A percentile compares a stretch with the other conserved stretches of the same genome.
These are phyloP conservation scores for Tetrapyrgos nigripes DNA, from an alignment of 1,284 basidiomycete genomes.

Conservation along the genomic window DNA sequence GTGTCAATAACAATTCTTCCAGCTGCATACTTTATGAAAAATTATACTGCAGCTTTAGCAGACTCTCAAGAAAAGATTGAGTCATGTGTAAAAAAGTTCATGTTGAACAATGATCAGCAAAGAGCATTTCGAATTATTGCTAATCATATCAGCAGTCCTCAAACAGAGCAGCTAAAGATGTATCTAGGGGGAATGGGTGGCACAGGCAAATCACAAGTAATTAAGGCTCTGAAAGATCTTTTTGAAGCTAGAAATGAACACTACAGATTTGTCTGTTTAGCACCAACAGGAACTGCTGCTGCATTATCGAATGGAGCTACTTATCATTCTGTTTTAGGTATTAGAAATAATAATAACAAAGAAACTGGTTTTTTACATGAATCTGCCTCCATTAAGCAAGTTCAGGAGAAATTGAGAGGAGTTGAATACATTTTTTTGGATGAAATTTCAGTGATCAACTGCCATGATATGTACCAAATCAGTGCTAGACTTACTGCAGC, in stretches of 20 bases:
- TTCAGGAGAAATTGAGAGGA: no score
- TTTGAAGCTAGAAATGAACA: no score
- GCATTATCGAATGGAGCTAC: conserved; percentile 33
- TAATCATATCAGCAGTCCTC: conserved; percentile 26
- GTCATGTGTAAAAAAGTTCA: conserved; percentile 17
- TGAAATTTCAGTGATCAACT: no score
- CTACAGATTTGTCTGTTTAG: conserved; percentile 35
- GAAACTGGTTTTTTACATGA: no score
- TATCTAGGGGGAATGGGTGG: conserved; percentile 14
- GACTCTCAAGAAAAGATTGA: neutral
- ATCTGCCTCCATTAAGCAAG: no score
- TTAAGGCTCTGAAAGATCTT: conserved; percentile 41
- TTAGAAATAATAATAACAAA: no score
- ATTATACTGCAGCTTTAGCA: neutral
- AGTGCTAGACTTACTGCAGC: no score
- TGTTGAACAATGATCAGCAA: conserved; percentile 35
- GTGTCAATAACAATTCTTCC: neutral
- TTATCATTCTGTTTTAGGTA: conserved; percentile 33
- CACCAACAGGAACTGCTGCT: conserved; percentile 39
- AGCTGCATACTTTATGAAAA: conserved; percentile 5
- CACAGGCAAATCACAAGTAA: conserved; percentile 48
- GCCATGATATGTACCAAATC: no score
- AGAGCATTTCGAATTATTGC: conserved; percentile 33
- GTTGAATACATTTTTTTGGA: no score
- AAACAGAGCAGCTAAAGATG: conserved; percentile 12